Conservation (phyloP, 441 rosid genomes). For the Erodium texanum region DNA sequence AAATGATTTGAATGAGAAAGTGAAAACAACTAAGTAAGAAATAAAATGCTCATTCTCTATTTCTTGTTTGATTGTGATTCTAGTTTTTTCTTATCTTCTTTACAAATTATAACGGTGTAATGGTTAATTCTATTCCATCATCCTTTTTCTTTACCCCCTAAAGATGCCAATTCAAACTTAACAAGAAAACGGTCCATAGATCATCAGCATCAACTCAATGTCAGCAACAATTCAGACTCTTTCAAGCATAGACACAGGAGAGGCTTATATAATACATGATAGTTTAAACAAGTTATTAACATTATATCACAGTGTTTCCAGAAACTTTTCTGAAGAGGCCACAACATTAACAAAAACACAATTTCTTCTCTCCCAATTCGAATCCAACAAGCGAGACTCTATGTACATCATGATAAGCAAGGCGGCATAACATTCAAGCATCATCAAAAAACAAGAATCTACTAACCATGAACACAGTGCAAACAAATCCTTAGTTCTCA, state of each 20-base stretch:
- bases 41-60: too few relatives aligned
- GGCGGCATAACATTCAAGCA: too few relatives aligned
- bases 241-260: conserved; percentile 5
- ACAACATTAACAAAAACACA: conserved; percentile 13
- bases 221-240: conserved; percentile 5
- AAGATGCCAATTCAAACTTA: too few relatives aligned
- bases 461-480: conserved; percentile 11
- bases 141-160: too few relatives aligned
- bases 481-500: conserved; percentile 25
- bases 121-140: too few relatives aligned
- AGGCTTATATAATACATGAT: background rate
- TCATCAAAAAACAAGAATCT: conserved; percentile 6
- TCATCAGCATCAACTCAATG: too few relatives aligned
- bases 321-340: background rate
- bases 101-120: too few relatives aligned
- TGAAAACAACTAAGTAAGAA: too few relatives aligned
- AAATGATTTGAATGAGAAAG: too few relatives aligned
- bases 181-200: too few relatives aligned
- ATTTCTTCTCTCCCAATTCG: conserved; percentile 17
- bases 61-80: too few relatives aligned
- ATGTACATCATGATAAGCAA: conserved; percentile 24
- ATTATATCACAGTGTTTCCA: background rate
- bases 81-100: too few relatives aligned
- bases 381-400: conserved; percentile 15
- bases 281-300: conserved; percentile 1